Percentiles rank a stretch among this genome's conserved stretches.
These are phyloP conservation scores for Lentinula sp. DNA, from an alignment of 768 basidiomycete species.

Conservation along the genomic window DNA sequence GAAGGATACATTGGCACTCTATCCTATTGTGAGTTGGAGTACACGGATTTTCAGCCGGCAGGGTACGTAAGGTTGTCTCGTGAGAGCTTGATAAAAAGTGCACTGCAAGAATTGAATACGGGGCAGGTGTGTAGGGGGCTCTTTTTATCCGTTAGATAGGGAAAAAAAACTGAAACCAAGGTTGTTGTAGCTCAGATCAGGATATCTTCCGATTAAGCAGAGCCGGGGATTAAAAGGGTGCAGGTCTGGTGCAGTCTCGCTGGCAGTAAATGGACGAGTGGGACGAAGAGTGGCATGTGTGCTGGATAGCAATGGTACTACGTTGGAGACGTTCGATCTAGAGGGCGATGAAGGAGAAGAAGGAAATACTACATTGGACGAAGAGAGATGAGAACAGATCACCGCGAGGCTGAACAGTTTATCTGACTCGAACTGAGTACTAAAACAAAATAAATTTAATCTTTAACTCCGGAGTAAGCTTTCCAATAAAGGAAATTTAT, in stretches of 20 bases:
- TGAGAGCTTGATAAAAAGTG: slow-evolving; percentile 60
- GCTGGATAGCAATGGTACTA: slow-evolving; percentile 54
- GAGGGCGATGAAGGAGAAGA: slow-evolving; percentile 60
- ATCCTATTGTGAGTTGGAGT: slow-evolving; percentile 55
- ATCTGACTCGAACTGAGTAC: slow-evolving; percentile 10
- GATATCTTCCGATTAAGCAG: slow-evolving; percentile 47
- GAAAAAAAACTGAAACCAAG: slow-evolving; percentile 14
- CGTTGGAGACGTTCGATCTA: slow-evolving; percentile 71
- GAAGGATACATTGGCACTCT: slow-evolving; percentile 57
- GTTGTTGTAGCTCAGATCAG: slow-evolving; percentile 42
- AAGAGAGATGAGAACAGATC: slow-evolving; percentile 20
- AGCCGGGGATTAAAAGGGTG: slow-evolving; percentile 50
- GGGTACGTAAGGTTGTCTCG: slow-evolving; percentile 50
- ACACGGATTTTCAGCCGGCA: slow-evolving; percentile 39
- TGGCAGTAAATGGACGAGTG: slow-evolving; percentile 69
- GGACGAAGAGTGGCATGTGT: slow-evolving; percentile 76
- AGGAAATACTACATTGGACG: slow-evolving; percentile 22
- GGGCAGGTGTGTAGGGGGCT: slow-evolving; percentile 46
- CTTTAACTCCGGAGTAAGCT: neutral
- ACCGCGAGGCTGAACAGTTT: slow-evolving; percentile 20
- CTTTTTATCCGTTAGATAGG: slow-evolving; percentile 9
- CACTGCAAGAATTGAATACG: slow-evolving; percentile 48
- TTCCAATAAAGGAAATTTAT: neutral
- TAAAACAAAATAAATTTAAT: slow-evolving; percentile 1
- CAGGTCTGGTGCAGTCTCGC: slow-evolving; percentile 42